These are phyloP conservation scores for Fusarium ramigenum DNA, from an alignment of 2,329 filamentous ascomycete species.

Conservation along the genomic window DNA sequence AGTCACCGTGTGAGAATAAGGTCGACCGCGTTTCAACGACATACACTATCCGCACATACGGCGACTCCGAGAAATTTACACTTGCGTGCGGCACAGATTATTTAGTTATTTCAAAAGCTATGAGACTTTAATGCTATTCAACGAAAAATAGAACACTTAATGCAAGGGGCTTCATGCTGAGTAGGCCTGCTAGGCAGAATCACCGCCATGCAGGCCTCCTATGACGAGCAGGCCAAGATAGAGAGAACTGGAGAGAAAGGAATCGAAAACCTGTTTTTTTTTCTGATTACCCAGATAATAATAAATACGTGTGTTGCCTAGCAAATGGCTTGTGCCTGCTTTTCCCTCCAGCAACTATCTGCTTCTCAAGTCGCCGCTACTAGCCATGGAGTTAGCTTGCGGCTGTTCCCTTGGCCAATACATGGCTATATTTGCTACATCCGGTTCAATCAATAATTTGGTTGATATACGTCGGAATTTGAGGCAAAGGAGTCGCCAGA, in stretches of 20 bases:
- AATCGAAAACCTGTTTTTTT: background rate
- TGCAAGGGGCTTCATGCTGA: background rate
- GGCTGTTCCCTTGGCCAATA: background rate
- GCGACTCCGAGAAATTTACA: background rate
- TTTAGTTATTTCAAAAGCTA: background rate
- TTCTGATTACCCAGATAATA: fast-evolving
- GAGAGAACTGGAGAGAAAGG: background rate
- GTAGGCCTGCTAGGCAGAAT: slow-evolving; percentile 2
- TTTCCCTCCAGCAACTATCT: background rate
- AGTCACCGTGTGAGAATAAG: too few relatives aligned
- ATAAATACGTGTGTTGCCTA: background rate
- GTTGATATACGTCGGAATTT: background rate
- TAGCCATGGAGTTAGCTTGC: background rate
- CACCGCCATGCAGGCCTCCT: background rate
- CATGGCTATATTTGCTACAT: background rate
- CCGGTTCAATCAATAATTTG: background rate
- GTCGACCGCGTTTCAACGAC: background rate
- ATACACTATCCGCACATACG: background rate
- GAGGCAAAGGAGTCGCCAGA: background rate
- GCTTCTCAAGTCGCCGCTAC: background rate
- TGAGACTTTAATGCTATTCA: background rate
- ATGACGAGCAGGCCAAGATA: background rate
- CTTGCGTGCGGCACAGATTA: background rate
- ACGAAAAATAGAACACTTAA: background rate
- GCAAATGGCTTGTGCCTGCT: background rate